These are phyloP conservation scores for Rhizopogon rudus DNA, from an alignment of 768 basidiomycete genomes.

Conservation along the genomic window DNA sequence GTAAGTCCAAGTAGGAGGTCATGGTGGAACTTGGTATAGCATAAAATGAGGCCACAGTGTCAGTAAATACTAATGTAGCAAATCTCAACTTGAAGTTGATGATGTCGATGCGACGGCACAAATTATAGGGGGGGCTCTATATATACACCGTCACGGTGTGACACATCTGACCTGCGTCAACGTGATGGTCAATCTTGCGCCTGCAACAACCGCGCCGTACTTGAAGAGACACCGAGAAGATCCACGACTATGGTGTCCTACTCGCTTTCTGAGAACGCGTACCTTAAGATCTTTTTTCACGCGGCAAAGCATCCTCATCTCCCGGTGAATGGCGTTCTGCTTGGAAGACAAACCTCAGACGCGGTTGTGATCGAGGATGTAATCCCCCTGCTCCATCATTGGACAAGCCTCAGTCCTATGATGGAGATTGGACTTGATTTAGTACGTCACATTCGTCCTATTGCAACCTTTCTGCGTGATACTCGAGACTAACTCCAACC, in stretches of 20 bases:
- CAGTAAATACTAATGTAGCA: too few relatives aligned
- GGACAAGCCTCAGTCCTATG: constrained; percentile 80
- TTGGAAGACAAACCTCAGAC: constrained; percentile 43
- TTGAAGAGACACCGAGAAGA: not conserved
- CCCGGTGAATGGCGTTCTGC: constrained; percentile 73
- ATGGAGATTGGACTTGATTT: constrained; percentile 83
- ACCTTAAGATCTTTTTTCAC: constrained; percentile 73
- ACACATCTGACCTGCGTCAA: too few relatives aligned
- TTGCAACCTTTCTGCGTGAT: not conserved
- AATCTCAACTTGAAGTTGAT: too few relatives aligned
- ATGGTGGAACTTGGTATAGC: too few relatives aligned
- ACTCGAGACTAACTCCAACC: not conserved
- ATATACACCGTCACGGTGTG: not conserved
- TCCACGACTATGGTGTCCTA: constrained; percentile 35
- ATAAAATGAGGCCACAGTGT: too few relatives aligned
- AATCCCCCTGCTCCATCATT: constrained; percentile 78
- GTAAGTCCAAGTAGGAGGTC: too few relatives aligned
- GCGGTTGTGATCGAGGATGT: constrained; percentile 55
- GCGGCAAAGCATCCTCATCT: constrained; percentile 75
- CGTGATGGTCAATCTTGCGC: too few relatives aligned
- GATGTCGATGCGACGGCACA: too few relatives aligned
- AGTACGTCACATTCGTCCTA: constrained; percentile 35
- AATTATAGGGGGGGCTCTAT: too few relatives aligned
- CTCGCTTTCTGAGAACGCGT: constrained; percentile 55
- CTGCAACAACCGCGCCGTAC: not conserved